Evolutionary conservation across 1,284 basidiomycete genomes (phyloP), one percentile per base, ranked within the genome.

Genomic region (Hemileia vastatrix): DNA sequence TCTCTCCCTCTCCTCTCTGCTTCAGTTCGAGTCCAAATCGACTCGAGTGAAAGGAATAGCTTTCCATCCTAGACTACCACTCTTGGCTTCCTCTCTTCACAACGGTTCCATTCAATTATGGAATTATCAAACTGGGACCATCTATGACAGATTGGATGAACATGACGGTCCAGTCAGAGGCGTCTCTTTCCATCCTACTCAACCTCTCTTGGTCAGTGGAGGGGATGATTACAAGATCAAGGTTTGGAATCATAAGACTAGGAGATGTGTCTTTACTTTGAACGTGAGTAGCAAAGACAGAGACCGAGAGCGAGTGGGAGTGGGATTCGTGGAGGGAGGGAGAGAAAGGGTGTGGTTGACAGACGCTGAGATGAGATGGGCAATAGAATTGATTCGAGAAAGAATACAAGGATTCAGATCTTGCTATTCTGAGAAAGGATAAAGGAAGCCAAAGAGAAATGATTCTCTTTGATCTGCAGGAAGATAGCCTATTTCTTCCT

Each of bases 201-300:
- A 74, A 53, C 73, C 73, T 8, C 69, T 75, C 27, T 66, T 75
- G 3, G 73, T 74, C 57, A 71, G 69, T 57, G 72, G 73, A 64
- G 72, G 73, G 54, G 73, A 75, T 55, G 73, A 75, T 66, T 75
- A 74, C 70, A 71, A 72, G 61, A 71, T 75, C 70, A 75, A 75
- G 63, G 71, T 75, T 48, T 75, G 73, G 73, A 75, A 75, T 58
- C 72, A 74, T 70, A 74, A 74, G 67, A 74, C 72, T 15, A 64
- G 73, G 33, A 70, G 72, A 43, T 74, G 73, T 36, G 67, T 73
- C 21, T 75, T 74, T 60, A 75, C 73, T 11, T 68, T 75, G 59
- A 69, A 66, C 32, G 61, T 63, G 55, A 57, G 54, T 57, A 4
- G 11, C n/a, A 9, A 13, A 50, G 23, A 24, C n/a, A 13, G 23